These are phyloP conservation scores for Ceratocystis albifundus DNA, from an alignment of 2,329 filamentous ascomycete genomes.

Conservation along the genomic window DNA sequence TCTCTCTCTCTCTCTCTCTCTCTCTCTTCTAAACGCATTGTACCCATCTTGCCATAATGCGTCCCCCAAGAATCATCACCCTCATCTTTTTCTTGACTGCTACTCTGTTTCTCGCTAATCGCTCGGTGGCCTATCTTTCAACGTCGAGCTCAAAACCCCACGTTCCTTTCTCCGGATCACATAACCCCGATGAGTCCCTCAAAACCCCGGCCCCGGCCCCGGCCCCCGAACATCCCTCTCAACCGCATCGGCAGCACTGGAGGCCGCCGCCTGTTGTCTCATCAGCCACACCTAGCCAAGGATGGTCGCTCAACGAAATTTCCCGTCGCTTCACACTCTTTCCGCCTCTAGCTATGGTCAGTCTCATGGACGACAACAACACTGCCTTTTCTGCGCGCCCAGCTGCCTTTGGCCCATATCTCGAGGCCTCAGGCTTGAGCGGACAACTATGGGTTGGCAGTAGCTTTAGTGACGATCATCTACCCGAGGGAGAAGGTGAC, in stretches of 20 bases:
- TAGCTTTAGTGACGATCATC: constrained; percentile 71
- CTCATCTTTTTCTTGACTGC: constrained; percentile 43
- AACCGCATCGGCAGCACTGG: constrained; percentile 26
- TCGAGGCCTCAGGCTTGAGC: constrained; percentile 66
- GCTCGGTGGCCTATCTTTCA: constrained; percentile 23
- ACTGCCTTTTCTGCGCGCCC: constrained; percentile 91
- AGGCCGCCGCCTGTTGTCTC: constrained; percentile 11
- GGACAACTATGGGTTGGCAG: constrained; percentile 89
- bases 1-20: neutral
- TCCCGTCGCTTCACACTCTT: constrained; percentile 76
- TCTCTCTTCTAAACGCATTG: neutral
- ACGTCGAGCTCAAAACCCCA: constrained; percentile 26
- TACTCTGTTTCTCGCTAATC: constrained; percentile 35
- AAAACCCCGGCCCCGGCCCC: neutral
- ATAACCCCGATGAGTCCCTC: constrained; percentile 23
- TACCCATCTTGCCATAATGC: constrained; percentile 32
- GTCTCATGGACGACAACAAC: constrained; percentile 92
- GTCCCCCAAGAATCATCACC: constrained; percentile 43
- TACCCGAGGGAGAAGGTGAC: constrained; percentile 53
- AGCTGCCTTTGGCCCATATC: constrained; percentile 76
- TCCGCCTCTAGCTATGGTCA: constrained; percentile 89
- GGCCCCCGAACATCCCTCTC: neutral
- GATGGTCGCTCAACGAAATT: constrained; percentile 49
- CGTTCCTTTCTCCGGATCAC: constrained; percentile 23
- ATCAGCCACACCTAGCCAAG: constrained; percentile 24